Conservation (phyloP, 164 flowering plant genomes). For the Aristolochia contorta region DNA sequence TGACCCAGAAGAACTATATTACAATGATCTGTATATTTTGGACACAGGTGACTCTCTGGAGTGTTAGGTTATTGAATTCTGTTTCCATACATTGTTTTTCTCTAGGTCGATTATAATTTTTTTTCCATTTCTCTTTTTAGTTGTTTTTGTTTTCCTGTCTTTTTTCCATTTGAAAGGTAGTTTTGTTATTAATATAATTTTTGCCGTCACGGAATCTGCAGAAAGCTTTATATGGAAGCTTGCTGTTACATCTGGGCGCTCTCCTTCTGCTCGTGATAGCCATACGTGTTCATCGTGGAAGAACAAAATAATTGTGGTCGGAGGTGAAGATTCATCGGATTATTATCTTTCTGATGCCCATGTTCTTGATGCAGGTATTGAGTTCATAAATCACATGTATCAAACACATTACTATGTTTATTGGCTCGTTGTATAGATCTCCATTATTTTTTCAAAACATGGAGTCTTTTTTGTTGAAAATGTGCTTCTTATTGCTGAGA, state of each 20-base stretch:
- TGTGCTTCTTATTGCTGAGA: too few relatives aligned
- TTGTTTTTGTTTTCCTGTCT: neutral
- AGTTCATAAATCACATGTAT: neutral
- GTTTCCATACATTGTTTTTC: neutral
- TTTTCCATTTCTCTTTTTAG: too few relatives aligned
- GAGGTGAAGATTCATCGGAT: constrained; percentile 88
- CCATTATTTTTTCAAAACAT: neutral
- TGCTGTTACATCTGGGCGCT: constrained; percentile 59
- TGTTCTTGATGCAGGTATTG: constrained; percentile 78
- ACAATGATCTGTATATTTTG: constrained; percentile 75
- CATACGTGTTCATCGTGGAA: constrained; percentile 94
- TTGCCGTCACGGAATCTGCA: constrained; percentile 16
- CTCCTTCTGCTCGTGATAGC: constrained; percentile 88
- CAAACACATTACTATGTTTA: too few relatives aligned
- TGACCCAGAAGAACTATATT: constrained; percentile 53
- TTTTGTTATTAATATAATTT: neutral
- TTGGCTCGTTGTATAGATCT: neutral
- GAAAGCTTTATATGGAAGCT: constrained; percentile 80
- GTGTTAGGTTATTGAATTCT: neutral
- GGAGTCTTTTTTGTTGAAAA: too few relatives aligned
- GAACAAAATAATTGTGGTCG: constrained; percentile 71
- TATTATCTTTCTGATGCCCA: constrained; percentile 87
- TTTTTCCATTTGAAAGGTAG: neutral
- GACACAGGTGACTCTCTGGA: constrained; percentile 52
- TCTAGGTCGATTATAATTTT: neutral